These are phyloP conservation scores for Eruca vesicaria DNA, from an alignment of 441 rosid genomes.

Conservation along the genomic window DNA sequence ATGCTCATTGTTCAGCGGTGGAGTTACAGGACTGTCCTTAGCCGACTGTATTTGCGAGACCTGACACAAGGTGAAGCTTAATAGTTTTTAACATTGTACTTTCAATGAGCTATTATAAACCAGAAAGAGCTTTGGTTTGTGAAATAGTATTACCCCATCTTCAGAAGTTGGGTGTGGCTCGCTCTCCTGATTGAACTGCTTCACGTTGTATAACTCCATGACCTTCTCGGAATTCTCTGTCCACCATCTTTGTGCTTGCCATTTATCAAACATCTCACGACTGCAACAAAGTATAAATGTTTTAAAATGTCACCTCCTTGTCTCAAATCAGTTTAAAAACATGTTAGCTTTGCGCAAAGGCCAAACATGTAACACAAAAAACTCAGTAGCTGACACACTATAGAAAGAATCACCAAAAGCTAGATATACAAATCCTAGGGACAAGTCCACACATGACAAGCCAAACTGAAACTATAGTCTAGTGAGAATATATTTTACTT, in stretches of 20 bases:
- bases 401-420: background rate
- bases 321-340: background rate
- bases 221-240: conserved; percentile 85
- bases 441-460: background rate
- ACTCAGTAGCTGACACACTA: background rate
- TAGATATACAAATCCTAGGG: background rate
- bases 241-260: conserved; percentile 99
- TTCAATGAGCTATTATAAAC: too few relatives aligned
- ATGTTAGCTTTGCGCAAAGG: background rate
- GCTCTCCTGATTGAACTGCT: conserved; percentile 58
- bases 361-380: background rate
- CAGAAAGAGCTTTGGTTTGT: background rate
- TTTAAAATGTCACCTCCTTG: background rate
- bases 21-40: conserved; percentile 69
- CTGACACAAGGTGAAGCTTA: conserved; percentile 31
- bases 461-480: background rate
- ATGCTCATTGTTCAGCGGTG: conserved; percentile 64
- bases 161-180: conserved; percentile 71
- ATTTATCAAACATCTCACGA: conserved; percentile 93
- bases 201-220: conserved; percentile 92
- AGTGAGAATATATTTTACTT: background rate
- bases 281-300: conserved; percentile 42
- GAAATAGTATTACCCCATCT: conserved; percentile 48
- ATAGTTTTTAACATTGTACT: too few relatives aligned
- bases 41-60: background rate